Evolutionary conservation across 805 yeast genomes (phyloP).

Genomic region (Kuraishia floccosa): DNA sequence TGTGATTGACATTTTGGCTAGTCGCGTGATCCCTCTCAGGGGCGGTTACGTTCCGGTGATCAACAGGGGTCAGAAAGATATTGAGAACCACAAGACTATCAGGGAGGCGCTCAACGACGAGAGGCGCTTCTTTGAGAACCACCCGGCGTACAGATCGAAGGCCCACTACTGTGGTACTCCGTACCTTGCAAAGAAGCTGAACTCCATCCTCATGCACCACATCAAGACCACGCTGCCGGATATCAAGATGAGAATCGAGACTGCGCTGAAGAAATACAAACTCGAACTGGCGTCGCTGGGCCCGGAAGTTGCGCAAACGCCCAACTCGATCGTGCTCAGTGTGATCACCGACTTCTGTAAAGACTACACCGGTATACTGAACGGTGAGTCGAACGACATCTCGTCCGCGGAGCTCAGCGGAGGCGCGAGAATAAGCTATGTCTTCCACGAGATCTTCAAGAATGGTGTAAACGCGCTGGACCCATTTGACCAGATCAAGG

Average conservation of each 20-base stretch:
- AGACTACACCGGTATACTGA: conserved; percentile 83
- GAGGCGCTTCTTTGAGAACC: conserved; percentile 70
- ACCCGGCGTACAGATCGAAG: conserved; percentile 83
- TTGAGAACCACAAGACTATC: conserved; percentile 78
- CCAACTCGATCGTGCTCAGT: conserved; percentile 79
- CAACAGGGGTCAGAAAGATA: conserved; percentile 95
- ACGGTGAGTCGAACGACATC: conserved; percentile 87
- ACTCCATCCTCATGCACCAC: conserved; percentile 79
- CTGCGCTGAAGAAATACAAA: conserved; percentile 75
- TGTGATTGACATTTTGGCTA: conserved; percentile 90
- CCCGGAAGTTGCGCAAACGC: conserved; percentile 81
- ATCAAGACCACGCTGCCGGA: conserved; percentile 86
- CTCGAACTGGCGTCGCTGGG: conserved; percentile 70
- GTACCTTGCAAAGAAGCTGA: conserved; percentile 84
- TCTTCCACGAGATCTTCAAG: conserved; percentile 90
- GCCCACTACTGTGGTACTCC: conserved; percentile 99
- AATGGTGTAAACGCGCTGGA: conserved; percentile 87
- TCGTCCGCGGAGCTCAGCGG: conserved; percentile 88
- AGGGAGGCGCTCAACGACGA: conserved; percentile 81
- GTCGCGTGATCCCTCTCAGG: conserved; percentile 89
- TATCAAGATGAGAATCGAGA: conserved; percentile 81
- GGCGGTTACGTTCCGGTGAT: conserved; percentile 96
- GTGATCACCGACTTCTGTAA: conserved; percentile 89
- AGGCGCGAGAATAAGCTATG: conserved; percentile 96
- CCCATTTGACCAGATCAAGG: conserved; percentile 94